Evolutionary conservation across 75 land plant genomes (phyloP), one percentile per base, ranked within the genome.

Genomic region (Selaginella tamariscina): DNA sequence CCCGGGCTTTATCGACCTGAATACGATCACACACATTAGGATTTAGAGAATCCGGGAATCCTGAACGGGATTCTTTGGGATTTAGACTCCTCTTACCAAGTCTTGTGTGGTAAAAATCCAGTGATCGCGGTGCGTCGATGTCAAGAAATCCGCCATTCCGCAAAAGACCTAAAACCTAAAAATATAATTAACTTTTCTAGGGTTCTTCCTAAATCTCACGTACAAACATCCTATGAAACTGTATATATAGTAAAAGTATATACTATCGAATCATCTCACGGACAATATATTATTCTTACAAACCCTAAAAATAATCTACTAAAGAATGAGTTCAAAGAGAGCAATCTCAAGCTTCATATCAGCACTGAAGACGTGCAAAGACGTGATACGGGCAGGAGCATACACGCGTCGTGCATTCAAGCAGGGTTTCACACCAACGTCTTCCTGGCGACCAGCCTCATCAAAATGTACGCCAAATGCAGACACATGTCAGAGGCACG

Each of bases 71-170:
- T 21, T 56, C 22, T 32, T 26, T 39, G 30, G 57, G 27, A 0
- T 1, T 33, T 0, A 54, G 30, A 26, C 29, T 21, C 21, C 31
- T 24, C 44, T 56, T 73, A 89, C 98, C 68, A 88, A 73, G n/a
- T 86, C 83, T 32, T 82, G 77, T 2, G 82, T 80, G 31, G 81
- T 69, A 39, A 93, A 84, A 24, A 93, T 83, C 98, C 98, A 93
- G 56, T 66, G 88, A 31, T 80, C 70, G 39, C 84, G 82, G 67
- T 93, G 98, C 22, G 98, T 86, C 2, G 98, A 93, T 30, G 90
- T 86, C 33, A 71, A 75, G 78, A 86, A 93, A 80, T 93, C 98
- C 33, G 90, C 87, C 98, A 93, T 93, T 54, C 2, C 15, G 28
- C 68, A 15, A 39, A 39, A 15, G 15, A 39, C 49, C 15, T 15